Conservation (phyloP, 2,329 filamentous ascomycete species). For the Onygenales sp. region DNA sequence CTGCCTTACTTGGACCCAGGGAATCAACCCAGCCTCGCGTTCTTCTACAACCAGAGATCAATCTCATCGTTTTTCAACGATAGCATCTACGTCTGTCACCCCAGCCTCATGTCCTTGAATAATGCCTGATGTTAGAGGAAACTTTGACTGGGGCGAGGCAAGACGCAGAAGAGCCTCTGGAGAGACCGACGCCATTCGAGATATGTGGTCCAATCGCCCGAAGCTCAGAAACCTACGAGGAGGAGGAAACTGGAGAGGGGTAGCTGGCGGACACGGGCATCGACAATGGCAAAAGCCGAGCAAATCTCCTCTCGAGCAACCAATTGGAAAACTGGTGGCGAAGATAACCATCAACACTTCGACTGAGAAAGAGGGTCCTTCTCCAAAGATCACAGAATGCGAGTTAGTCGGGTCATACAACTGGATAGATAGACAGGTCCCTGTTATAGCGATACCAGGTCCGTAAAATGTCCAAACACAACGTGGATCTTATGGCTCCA, state of each 20-base stretch:
- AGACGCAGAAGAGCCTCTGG: constrained; percentile 1
- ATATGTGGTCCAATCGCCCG: background rate
- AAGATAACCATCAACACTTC: background rate
- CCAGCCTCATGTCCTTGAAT: background rate
- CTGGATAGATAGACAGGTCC: constrained; percentile 31
- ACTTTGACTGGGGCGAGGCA: constrained; percentile 4
- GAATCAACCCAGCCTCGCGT: no score
- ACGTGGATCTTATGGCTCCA: background rate
- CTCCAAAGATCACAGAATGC: constrained; percentile 27
- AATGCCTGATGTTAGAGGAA: background rate
- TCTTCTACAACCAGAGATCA: no score
- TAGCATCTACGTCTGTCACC: no score
- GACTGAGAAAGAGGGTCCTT: background rate
- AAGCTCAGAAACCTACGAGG: background rate
- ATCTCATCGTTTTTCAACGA: no score
- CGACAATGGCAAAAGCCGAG: background rate
- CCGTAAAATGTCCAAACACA: constrained; percentile 4
- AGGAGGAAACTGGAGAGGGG: background rate
- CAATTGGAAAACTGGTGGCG: background rate
- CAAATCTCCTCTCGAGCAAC: background rate
- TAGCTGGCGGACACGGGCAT: background rate
- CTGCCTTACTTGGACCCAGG: no score
- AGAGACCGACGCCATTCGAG: background rate
- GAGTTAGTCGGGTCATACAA: constrained; percentile 44
- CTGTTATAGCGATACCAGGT: constrained; percentile 40